These are phyloP conservation scores for Akebia trifoliata DNA, from an alignment of 164 flowering plant genomes.

Conservation along the genomic window DNA sequence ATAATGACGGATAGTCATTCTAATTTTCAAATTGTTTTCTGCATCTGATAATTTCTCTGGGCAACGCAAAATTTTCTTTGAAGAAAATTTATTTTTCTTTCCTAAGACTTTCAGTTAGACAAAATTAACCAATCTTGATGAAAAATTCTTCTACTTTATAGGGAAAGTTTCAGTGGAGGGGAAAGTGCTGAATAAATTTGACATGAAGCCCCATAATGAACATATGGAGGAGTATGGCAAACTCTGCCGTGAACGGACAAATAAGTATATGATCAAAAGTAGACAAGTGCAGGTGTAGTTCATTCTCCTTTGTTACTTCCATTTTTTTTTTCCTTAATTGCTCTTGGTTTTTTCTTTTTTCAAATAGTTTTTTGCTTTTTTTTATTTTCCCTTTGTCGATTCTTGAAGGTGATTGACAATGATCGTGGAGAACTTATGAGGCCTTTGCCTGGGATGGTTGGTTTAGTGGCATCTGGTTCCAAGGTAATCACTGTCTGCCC, in stretches of 20 bases:
- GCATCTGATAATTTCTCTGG: background rate
- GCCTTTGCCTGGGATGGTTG: conserved; percentile 59
- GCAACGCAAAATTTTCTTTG: background rate
- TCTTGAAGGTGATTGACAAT: conserved; percentile 51
- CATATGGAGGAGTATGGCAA: conserved; percentile 58
- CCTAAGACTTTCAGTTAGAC: conserved; percentile 9
- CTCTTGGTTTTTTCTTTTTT: background rate
- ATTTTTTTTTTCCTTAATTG: background rate
- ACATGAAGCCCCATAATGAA: conserved; percentile 69
- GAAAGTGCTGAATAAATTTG: conserved; percentile 69
- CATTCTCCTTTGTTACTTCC: background rate
- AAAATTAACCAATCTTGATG: conserved; percentile 8
- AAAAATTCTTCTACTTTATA: conserved; percentile 20
- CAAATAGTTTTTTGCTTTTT: background rate
- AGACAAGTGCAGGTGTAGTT: conserved; percentile 68
- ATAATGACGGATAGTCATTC: too few relatives aligned
- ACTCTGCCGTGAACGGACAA: conserved; percentile 78
- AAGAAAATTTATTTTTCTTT: background rate
- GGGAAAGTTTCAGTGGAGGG: conserved; percentile 79
- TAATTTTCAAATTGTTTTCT: too few relatives aligned
- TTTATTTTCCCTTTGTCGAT: background rate
- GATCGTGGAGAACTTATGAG: conserved; percentile 53
- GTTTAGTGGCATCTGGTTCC: conserved; percentile 17
- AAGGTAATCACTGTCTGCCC: conserved; percentile 22
- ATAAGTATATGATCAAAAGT: conserved; percentile 50